Evolutionary conservation across 1,284 basidiomycete genomes (phyloP), one percentile per base, ranked within the genome.

Genomic region (Trametes hirsuta): DNA sequence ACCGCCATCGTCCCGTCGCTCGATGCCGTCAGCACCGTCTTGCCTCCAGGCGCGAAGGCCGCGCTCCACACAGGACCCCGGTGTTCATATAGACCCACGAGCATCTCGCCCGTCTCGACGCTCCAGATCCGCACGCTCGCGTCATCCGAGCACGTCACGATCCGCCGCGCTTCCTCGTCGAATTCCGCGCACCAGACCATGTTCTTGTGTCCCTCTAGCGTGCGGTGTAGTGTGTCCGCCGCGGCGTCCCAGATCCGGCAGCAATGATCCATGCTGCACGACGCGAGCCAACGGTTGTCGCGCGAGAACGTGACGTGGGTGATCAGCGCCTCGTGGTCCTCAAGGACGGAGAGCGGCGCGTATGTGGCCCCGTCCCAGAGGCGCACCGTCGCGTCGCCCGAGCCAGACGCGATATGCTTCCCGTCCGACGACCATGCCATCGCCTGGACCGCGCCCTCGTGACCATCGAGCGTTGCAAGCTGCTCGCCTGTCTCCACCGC

Each of bases 101-200:
- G 59, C 55, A 65, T 58, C 18, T 66, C 57, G 6, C 70, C 68
- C 14, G 60, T 64, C 34, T 55, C 59, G 15, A 59, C 58, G 47
- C 40, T 57, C 65, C 68, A 71, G 34, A 71, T 53, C 14, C 65
- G 58, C 37, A 55, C 61, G 30, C 41, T 65, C 3, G 58, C 56
- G 48, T 70, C 67, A 18, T 68, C 65, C 6, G 70, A 69, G 40
- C 66, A 68, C 12, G 72, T 69, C 6, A 67, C 63, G 39, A 74
- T 24, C 12, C 63, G 66, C n/a, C 39, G 47, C 22, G 63, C 62
- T 40, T 69, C 68, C 12, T 62, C 65, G 10, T 72, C 69, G 55
- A 71, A 72, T 5, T 66, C 64, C 21, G 65, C 61, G 24, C 60
- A 44, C 50, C 54, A 62, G 35, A 71, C 55, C 34, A 53, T 58